Conservation (phyloP, 176 grass and related monocot genomes). For the Canna indica region DNA sequence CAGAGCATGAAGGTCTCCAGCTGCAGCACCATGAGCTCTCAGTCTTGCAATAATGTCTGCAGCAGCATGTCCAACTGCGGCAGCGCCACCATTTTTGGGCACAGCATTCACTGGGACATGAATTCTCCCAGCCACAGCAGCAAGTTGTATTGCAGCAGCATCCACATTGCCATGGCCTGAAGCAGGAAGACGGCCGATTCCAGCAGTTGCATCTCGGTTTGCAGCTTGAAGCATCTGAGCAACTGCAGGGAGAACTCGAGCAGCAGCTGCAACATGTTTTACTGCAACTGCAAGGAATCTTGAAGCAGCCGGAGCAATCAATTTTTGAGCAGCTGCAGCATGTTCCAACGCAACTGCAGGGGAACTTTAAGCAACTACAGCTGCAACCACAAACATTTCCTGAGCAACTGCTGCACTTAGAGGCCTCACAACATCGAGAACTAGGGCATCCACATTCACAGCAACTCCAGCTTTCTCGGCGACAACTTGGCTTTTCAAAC, state of each 20-base stretch:
- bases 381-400: background rate
- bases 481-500: slow-evolving; percentile 8
- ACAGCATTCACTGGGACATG: background rate
- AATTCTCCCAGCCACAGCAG: background rate
- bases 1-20: background rate
- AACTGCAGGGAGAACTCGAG: background rate
- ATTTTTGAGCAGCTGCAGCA: background rate
- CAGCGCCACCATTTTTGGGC: background rate
- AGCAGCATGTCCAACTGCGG: background rate
- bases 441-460: background rate
- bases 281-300: background rate
- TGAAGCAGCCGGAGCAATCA: background rate
- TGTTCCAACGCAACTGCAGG: background rate
- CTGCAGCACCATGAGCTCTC: slow-evolving; percentile 1
- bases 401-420: background rate
- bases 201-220: too few species aligned
- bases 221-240: background rate
- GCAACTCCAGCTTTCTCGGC: slow-evolving; percentile 1
- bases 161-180: too few species aligned
- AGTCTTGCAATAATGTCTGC: background rate
- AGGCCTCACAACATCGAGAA: background rate
- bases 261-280: background rate
- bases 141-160: background rate
- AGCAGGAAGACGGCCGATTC: too few species aligned
- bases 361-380: background rate